Base-by-base conservation (phyloP, 768 basidiomycete genomes). In the Psilocybe azurescens region DNA sequence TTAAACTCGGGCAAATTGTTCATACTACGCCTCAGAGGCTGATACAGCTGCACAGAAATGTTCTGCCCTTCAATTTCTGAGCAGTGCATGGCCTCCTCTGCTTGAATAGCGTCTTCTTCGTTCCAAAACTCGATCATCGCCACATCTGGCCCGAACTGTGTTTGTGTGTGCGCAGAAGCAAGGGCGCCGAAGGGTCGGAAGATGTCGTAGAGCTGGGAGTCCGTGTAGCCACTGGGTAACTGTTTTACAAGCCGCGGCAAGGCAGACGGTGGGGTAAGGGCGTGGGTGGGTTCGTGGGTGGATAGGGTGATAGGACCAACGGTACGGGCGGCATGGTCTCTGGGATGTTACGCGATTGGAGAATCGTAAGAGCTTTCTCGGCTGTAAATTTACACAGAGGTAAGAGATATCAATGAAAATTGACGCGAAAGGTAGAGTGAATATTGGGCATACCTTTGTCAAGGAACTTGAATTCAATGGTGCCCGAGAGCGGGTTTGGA, bases 41-140 rank as follows among this genome's bases (percentile, higher is more conserved):
- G 89, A 72, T 90, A 94, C 46, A 91, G 71, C 67, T 92, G 90
- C 4, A 95, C 90, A 7, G 90, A 87, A 63, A 94, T 94, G 69
- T 93, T 93, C 70, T 90, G 89, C 10, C 91, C 93, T 46, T 90
- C 90, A 13, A 95, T 79, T 47, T 95, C 92, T 14, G 88, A 84
- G 66, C 91, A 94, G 74, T 94, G 92, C 85, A 95, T 82, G 2
- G 88, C 87, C 44, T 89, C 88, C 69, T 95, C 92, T 0, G 91
- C 93, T 24, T 82, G 77, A 28, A 86, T 83, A 6, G 91, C 93
- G 69, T 95, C 93, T 39, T 91, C 90, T 73, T 95, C 94, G 59
- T 89, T 85, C 91, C 91, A 94, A 73, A 91, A 95, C 73, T 95
- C 91, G 46, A 94, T 82, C 55, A 92, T 83, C 53, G 87, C 93